Conservation (phyloP, 2,329 filamentous ascomycete genomes). For the Herpotrichia juniperi region DNA sequence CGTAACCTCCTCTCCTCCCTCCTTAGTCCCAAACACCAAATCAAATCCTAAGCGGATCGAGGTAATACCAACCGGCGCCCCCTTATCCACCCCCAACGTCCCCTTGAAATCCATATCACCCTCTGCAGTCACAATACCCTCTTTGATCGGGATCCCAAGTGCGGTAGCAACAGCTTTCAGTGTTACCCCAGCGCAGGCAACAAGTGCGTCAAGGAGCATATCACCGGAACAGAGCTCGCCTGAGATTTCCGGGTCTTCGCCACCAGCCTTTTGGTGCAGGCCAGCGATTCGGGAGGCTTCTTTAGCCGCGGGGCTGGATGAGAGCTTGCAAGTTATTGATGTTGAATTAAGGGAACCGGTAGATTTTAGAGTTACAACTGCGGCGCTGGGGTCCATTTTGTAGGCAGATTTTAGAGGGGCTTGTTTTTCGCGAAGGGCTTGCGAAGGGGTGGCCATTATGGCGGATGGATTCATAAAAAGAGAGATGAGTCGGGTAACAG, state of each 20-base stretch:
- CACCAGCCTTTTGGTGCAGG: constrained; percentile 56
- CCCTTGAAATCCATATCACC: constrained; percentile 58
- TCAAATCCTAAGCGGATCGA: constrained; percentile 53
- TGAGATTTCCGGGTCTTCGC: constrained; percentile 49
- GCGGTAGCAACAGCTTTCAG: constrained; percentile 58
- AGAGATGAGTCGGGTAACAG: no score
- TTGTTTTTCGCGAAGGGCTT: constrained; percentile 54
- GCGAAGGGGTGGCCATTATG: constrained; percentile 34
- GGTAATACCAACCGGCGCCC: constrained; percentile 55
- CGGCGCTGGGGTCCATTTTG: constrained; percentile 50
- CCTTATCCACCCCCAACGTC: constrained; percentile 55
- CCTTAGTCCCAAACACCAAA: constrained; percentile 44
- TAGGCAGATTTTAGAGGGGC: constrained; percentile 57
- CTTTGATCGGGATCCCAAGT: constrained; percentile 51
- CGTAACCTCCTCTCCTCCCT: constrained; percentile 43
- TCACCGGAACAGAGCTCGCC: constrained; percentile 58
- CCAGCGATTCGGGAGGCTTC: constrained; percentile 53
- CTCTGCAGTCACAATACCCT: constrained; percentile 51
- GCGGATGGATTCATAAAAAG: no score
- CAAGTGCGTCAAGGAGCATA: constrained; percentile 57
- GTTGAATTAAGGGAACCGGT: constrained; percentile 52
- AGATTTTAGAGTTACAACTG: constrained; percentile 54
- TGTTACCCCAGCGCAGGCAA: constrained; percentile 59
- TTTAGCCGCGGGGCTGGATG: constrained; percentile 47
- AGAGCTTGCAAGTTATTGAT: constrained; percentile 56